phyloP scores from a whole-genome alignment of 768 basidiomycete species.

The Baorangia bicolor region DNA sequence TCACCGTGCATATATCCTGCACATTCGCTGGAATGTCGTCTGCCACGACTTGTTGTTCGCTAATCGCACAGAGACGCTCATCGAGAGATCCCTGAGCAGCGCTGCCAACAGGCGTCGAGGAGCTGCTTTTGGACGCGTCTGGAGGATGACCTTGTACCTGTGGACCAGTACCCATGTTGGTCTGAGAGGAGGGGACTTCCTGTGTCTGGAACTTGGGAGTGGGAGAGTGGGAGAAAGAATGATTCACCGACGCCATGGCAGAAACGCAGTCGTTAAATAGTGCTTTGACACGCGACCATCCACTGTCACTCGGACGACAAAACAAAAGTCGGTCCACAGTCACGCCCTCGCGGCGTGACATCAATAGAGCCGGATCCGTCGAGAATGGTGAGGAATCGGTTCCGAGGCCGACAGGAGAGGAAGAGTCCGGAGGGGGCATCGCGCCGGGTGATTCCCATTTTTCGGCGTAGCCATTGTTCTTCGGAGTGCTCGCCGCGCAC shows the following conservation, averaged over 20 bases:
- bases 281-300: background rate
- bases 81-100: background rate
- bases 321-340: background rate
- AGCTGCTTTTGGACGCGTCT: background rate
- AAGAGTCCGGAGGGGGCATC: slow-evolving; percentile 21
- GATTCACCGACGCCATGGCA: background rate
- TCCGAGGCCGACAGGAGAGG: slow-evolving; percentile 14
- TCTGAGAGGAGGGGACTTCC: background rate
- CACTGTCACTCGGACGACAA: background rate
- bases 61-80: background rate
- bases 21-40: background rate
- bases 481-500: slow-evolving; percentile 3
- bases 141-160: background rate
- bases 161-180: background rate
- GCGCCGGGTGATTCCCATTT: slow-evolving; percentile 3
- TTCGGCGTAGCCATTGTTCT: background rate
- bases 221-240: background rate
- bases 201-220: background rate
- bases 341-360: background rate
- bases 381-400: background rate
- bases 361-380: background rate
- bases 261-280: background rate
- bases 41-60: background rate
- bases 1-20: slow-evolving; percentile 12
- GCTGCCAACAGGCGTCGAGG: background rate